Evolutionary conservation across 768 basidiomycete species (phyloP).

Genomic region (Lactifluus echinatus): DNA sequence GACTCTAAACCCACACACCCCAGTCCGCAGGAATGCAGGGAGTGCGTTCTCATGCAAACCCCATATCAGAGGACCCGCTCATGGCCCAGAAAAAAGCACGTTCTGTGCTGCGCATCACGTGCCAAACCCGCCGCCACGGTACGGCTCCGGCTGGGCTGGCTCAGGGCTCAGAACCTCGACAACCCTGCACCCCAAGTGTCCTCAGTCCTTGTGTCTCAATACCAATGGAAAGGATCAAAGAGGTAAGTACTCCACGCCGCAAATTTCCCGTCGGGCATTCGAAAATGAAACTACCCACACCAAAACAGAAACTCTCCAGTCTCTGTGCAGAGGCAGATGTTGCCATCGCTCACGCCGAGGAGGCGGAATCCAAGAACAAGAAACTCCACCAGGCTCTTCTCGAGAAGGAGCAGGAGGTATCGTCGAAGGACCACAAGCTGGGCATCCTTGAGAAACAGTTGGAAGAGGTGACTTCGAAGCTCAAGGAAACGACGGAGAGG

Average conservation of each 20-base stretch:
- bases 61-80: background rate
- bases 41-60: background rate
- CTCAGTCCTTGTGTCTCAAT: background rate
- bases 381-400: slow-evolving; percentile 11
- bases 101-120: too few species aligned
- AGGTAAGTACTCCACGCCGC: background rate
- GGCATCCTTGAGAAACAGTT: background rate
- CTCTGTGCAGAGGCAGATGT: slow-evolving; percentile 10
- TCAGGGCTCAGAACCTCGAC: background rate
- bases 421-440: slow-evolving; percentile 14
- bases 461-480: background rate
- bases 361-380: slow-evolving; percentile 4
- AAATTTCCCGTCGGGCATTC: too few species aligned
- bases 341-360: slow-evolving; percentile 1
- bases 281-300: background rate
- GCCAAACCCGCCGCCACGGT: background rate
- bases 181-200: background rate
- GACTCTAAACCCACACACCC: background rate
- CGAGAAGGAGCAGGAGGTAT: slow-evolving; percentile 12
- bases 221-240: slow-evolving; percentile 14
- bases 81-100: too few species aligned
- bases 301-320: slow-evolving; percentile 6
- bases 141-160: background rate
- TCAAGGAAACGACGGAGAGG: background rate
- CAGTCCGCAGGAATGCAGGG: slow-evolving; percentile 9